These are phyloP conservation scores for Ceratobasidium sp. DNA, from an alignment of 1,284 basidiomycete genomes.

Conservation along the genomic window DNA sequence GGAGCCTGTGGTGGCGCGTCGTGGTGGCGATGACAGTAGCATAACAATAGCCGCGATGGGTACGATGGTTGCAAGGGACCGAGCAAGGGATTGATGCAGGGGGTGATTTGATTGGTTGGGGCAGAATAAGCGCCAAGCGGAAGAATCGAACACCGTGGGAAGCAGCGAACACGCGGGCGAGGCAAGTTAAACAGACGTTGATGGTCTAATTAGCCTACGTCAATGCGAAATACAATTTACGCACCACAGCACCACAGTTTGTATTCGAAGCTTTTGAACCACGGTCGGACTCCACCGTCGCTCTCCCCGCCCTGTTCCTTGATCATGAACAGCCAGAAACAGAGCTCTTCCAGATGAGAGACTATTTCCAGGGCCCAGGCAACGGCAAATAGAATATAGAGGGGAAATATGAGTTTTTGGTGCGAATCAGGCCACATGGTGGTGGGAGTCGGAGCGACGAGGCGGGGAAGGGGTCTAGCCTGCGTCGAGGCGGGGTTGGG, in stretches of 20 bases:
- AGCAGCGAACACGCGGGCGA: not conserved
- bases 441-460: conserved; percentile 37
- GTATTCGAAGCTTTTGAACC: conserved; percentile 36
- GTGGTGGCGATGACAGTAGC: not conserved
- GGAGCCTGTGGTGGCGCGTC: conserved; percentile 22
- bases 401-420: conserved; percentile 36
- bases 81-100: not conserved
- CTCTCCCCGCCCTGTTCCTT: conserved; percentile 13
- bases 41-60: not conserved
- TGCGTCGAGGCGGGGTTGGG: conserved; percentile 30
- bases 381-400: conserved; percentile 38
- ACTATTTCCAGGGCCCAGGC: conserved; percentile 41
- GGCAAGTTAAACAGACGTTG: not conserved
- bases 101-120: not conserved
- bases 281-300: conserved; percentile 27
- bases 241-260: conserved; percentile 34
- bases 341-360: conserved; percentile 26
- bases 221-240: not conserved
- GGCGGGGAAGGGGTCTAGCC: conserved; percentile 4
- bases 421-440: conserved; percentile 24
- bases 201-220: not conserved
- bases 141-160: not conserved
- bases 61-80: not conserved
- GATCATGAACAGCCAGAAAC: conserved; percentile 36
- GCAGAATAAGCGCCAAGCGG: not conserved